Conservation (phyloP, 1,139 yeast genomes). For the Saccharomyces hybrid region DNA sequence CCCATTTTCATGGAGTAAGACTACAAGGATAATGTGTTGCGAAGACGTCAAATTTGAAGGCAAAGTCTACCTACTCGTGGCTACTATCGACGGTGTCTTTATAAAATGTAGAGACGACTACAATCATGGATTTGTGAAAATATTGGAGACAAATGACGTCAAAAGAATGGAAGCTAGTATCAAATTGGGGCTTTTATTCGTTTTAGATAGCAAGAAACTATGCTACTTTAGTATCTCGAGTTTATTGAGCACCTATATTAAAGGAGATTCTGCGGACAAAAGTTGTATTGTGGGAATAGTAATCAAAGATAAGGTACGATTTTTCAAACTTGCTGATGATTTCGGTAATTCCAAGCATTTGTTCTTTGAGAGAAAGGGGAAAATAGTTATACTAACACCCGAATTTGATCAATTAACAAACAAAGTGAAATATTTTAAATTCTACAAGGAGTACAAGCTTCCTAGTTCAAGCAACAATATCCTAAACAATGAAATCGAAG, state of each 20-base stretch:
- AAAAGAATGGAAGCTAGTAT: constrained; percentile 56
- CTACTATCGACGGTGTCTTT: constrained; percentile 32
- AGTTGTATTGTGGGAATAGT: constrained; percentile 30
- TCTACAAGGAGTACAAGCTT: constrained; percentile 37
- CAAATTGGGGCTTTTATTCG: constrained; percentile 48
- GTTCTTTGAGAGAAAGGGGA: constrained; percentile 45
- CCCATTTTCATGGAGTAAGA: background rate
- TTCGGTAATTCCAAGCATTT: constrained; percentile 51
- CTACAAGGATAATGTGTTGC: constrained; percentile 41
- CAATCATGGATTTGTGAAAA: constrained; percentile 39
- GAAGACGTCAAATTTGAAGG: constrained; percentile 37
- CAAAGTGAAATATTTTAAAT: constrained; percentile 45
- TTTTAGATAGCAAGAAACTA: constrained; percentile 52
- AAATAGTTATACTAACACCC: constrained; percentile 29
- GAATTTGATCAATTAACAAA: constrained; percentile 47
- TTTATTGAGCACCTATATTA: constrained; percentile 32
- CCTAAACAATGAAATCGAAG: constrained; percentile 46
- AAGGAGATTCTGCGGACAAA: constrained; percentile 23
- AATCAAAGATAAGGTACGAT: constrained; percentile 37
- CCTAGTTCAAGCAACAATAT: constrained; percentile 35
- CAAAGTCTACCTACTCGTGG: constrained; percentile 24
- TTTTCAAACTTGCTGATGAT: constrained; percentile 52
- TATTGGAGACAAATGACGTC: constrained; percentile 47
- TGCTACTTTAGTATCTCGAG: constrained; percentile 52
- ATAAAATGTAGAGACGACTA: constrained; percentile 32